Evolutionary conservation across 1,284 basidiomycete genomes (phyloP).

Genomic region (Cyathus olla): DNA sequence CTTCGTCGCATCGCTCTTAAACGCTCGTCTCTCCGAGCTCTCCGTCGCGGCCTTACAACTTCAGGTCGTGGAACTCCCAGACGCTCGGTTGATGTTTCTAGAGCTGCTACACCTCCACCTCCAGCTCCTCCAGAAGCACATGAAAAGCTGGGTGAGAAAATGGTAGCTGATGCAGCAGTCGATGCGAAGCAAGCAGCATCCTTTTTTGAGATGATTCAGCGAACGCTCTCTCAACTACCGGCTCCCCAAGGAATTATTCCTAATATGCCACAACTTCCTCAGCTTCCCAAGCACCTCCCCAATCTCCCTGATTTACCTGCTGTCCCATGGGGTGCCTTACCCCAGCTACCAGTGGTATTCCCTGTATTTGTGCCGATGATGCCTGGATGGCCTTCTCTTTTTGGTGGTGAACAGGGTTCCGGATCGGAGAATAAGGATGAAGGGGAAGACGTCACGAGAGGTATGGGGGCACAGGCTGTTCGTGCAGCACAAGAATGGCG

Average conservation of each 20-base stretch:
- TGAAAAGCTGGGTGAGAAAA: slow-evolving; percentile 30
- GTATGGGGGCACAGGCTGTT: slow-evolving; percentile 52
- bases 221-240: slow-evolving; percentile 78
- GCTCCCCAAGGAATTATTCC: slow-evolving; percentile 62
- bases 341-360: slow-evolving; percentile 84
- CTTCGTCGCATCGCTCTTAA: slow-evolving; percentile 37
- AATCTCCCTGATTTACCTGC: slow-evolving; percentile 62
- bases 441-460: slow-evolving; percentile 44
- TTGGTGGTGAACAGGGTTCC: slow-evolving; percentile 56
- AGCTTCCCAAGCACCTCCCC: slow-evolving; percentile 52
- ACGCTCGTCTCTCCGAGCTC: slow-evolving; percentile 36
- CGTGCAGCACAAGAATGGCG: slow-evolving; percentile 68
- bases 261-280: slow-evolving; percentile 66
- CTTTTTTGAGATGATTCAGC: slow-evolving; percentile 79
- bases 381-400: slow-evolving; percentile 72
- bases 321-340: slow-evolving; percentile 74
- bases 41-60: slow-evolving; percentile 32
- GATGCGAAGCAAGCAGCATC: slow-evolving; percentile 78
- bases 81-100: slow-evolving; percentile 37
- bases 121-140: slow-evolving; percentile 12
- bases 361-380: slow-evolving; percentile 81
- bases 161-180: slow-evolving; percentile 28
- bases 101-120: slow-evolving; percentile 38
- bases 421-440: slow-evolving; percentile 36
- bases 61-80: slow-evolving; percentile 36